Evolutionary conservation across 345 rosid species (phyloP).

Genomic region (Erysimum cheiranthoides): DNA sequence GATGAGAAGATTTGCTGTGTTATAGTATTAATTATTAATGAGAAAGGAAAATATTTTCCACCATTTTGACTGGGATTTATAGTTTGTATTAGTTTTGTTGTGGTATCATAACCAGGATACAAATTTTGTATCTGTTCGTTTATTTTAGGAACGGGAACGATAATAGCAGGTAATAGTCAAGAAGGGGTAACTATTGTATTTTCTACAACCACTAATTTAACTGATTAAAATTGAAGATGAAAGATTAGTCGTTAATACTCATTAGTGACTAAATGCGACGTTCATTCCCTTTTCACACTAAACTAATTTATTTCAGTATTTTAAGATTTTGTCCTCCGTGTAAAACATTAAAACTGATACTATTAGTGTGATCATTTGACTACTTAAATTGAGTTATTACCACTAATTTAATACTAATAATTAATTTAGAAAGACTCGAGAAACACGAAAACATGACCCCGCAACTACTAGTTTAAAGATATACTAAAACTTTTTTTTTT

Average conservation of each 20-base stretch:
- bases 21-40: background rate
- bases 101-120: too few relatives aligned
- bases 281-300: background rate
- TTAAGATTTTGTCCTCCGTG: constrained; percentile 11
- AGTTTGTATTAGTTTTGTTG: background rate
- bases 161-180: too few relatives aligned
- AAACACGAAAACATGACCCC: constrained; percentile 27
- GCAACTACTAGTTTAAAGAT: constrained; percentile 4
- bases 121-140: too few relatives aligned
- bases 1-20: constrained; percentile 2
- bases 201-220: background rate
- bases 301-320: background rate
- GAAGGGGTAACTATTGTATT: too few relatives aligned
- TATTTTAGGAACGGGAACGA: too few relatives aligned
- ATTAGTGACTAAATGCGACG: background rate
- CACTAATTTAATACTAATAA: background rate
- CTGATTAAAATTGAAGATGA: background rate
- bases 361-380: background rate
- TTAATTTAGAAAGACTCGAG: background rate
- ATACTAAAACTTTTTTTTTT: background rate
- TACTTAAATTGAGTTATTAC: background rate
- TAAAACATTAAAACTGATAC: background rate
- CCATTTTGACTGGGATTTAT: background rate
- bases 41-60: background rate
- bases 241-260: too few relatives aligned